Base-by-base conservation (phyloP, 2,329 filamentous ascomycete species). In the Exophiala xenobiotica region DNA sequence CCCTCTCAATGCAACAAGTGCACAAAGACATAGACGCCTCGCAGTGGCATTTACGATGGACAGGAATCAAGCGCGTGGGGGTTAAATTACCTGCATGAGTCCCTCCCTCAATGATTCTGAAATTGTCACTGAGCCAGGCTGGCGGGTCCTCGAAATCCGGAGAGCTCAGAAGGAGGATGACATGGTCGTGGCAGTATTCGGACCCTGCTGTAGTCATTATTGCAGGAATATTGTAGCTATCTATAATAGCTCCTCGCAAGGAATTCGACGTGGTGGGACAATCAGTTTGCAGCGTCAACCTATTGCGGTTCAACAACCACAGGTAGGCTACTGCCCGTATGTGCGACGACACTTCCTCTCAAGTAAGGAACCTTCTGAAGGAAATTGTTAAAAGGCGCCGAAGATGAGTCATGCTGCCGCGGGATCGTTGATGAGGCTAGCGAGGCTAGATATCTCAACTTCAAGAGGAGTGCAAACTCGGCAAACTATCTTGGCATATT, bases 71-170 rank as follows among this genome's bases (percentile, higher is more conserved):
- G n/a, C n/a, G n/a, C n/a, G n/a, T n/a, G n/a, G n/a, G n/a, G n/a
- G n/a, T n/a, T n/a, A n/a, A n/a, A 8, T 39, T 40, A 59, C 57
- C 57, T 27, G 54, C 41, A 47, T 62, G 61, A 5, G 55, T 59
- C 5, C 60, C 61, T 14, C 61, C 60, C 45, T 62, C 61, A 27
- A 62, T 56, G 41, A 62, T 53, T 12, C 46, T 58, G 46, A 63
- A 63, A 23, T 62, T 62, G 7, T 62, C 47, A 18, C 42, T 59
- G 14, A 62, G 49, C 60, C 60, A 63, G 5, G 55, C 33, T 16
- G 61, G 60, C n/a, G 45, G 49, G 33, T 54, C 55, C 20, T 61
- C 51, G 14, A 63, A 62, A 16, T 60, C 61, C 4, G 54, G 33
- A 2, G 53, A 50, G 23, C 56, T 54, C 1, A 63, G 46, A 2